phyloP scores from a whole-genome alignment of 1,284 basidiomycete genomes.

The Rhodotorula sp. region DNA sequence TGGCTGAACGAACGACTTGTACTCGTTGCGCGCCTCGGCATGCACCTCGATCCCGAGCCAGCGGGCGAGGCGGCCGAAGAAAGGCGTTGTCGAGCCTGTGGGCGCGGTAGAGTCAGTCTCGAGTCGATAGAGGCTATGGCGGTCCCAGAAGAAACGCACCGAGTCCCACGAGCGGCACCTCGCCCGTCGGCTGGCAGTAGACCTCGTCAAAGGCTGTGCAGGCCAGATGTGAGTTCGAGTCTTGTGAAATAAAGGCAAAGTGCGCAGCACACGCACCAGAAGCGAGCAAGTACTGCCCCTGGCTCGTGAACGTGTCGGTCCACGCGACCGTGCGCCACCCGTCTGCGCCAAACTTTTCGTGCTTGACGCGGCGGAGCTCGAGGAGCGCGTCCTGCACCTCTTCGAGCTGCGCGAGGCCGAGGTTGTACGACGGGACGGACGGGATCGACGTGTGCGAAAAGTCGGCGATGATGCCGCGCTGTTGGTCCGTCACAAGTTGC shows the following conservation, averaged over 20 bases:
- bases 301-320: constrained; percentile 52
- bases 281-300: constrained; percentile 52
- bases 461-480: constrained; percentile 54
- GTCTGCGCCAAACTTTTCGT: constrained; percentile 45
- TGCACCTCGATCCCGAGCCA: constrained; percentile 54
- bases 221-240: background rate
- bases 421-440: constrained; percentile 46
- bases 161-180: constrained; percentile 52
- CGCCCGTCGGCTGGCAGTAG: constrained; percentile 53
- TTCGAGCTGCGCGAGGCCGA: constrained; percentile 54
- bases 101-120: background rate
- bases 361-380: constrained; percentile 51
- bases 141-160: constrained; percentile 14
- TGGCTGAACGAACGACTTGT: constrained; percentile 50
- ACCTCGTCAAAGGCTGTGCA: constrained; percentile 52
- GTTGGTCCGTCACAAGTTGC: background rate
- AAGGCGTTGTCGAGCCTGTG: constrained; percentile 44
- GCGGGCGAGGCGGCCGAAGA: constrained; percentile 50
- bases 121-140: background rate
- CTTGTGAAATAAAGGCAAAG: too few species aligned
- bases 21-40: constrained; percentile 52
- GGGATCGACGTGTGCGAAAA: constrained; percentile 51
- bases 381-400: constrained; percentile 52
- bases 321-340: constrained; percentile 51
- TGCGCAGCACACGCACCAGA: constrained; percentile 17